Conservation (phyloP, 148 eudicot genomes). For the Nyssa sinensis region DNA sequence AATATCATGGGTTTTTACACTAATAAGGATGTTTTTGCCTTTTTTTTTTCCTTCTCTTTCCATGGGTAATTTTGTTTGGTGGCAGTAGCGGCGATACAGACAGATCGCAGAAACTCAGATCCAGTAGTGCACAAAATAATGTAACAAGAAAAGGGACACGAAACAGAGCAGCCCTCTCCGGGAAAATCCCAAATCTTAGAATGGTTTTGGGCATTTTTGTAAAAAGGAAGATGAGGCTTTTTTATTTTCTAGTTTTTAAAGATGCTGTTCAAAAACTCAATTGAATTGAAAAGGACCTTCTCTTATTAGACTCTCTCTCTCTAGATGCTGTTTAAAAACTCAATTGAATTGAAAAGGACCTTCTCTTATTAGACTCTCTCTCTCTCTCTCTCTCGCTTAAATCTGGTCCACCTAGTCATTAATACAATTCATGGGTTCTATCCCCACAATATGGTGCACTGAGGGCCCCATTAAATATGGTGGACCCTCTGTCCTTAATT, state of each 20-base stretch:
- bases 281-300: slow-evolving; percentile 17
- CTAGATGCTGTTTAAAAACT: slow-evolving; percentile 23
- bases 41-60: slow-evolving; percentile 11
- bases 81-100: too few relatives aligned
- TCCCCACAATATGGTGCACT: slow-evolving; percentile 29
- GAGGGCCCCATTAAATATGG: slow-evolving; percentile 39
- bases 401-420: slow-evolving; percentile 33
- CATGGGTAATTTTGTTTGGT: slow-evolving; percentile 25
- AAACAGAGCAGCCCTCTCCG: slow-evolving; percentile 72
- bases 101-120: background rate
- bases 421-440: slow-evolving; percentile 36
- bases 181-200: slow-evolving; percentile 35
- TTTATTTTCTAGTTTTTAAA: slow-evolving; percentile 21
- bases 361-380: slow-evolving; percentile 11
- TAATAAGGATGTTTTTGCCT: background rate
- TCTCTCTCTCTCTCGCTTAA: slow-evolving; percentile 15
- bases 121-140: slow-evolving; percentile 12
- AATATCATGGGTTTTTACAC: background rate
- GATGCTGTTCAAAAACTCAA: slow-evolving; percentile 19
- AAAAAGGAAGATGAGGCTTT: slow-evolving; percentile 88
- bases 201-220: slow-evolving; percentile 52
- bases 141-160: slow-evolving; percentile 13
- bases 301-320: slow-evolving; percentile 14
- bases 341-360: slow-evolving; percentile 18
- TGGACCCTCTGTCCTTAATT: slow-evolving; percentile 35